A percentile compares a stretch with the other conserved stretches of the same genome.
Evolutionary conservation across 306 rosid species (phyloP).

Genomic region (Cicer yamashitae): DNA sequence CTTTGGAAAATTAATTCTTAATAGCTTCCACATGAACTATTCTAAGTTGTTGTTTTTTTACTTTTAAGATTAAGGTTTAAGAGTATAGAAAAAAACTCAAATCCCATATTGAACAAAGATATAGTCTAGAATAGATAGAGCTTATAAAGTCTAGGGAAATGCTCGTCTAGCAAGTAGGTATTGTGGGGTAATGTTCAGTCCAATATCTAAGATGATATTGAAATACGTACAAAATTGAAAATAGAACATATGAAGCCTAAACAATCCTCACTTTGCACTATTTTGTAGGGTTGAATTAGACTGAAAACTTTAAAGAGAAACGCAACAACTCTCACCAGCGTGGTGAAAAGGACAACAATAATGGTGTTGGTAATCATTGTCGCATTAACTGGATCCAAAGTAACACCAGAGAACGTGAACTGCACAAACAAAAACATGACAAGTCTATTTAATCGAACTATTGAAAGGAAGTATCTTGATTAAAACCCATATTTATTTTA

Average conservation of each 20-base stretch:
- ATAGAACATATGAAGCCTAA: not conserved
- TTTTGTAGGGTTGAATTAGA: not conserved
- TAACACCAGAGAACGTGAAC: conserved; percentile 87
- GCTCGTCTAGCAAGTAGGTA: no score
- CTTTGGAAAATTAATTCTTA: not conserved
- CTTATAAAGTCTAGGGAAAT: no score
- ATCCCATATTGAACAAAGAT: not conserved
- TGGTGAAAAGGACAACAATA: conserved; percentile 82
- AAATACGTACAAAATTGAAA: not conserved
- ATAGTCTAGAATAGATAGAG: not conserved
- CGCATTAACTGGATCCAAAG: conserved; percentile 70
- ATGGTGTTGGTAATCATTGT: conserved; percentile 87
- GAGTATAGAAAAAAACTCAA: not conserved
- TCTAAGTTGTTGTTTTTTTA: not conserved
- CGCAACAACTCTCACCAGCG: conserved; percentile 63
- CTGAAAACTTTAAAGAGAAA: not conserved
- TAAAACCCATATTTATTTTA: not conserved
- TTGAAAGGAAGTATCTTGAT: no score
- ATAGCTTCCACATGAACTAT: not conserved
- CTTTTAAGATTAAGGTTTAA: not conserved
- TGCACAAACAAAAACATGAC: conserved; percentile 45
- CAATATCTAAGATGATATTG: not conserved
- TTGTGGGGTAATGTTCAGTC: no score
- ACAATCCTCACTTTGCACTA: not conserved
- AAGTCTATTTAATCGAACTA: no score